phyloP scores from a whole-genome alignment of 192 early-diverging fungal species.

The Entomortierella chlamydospora region DNA sequence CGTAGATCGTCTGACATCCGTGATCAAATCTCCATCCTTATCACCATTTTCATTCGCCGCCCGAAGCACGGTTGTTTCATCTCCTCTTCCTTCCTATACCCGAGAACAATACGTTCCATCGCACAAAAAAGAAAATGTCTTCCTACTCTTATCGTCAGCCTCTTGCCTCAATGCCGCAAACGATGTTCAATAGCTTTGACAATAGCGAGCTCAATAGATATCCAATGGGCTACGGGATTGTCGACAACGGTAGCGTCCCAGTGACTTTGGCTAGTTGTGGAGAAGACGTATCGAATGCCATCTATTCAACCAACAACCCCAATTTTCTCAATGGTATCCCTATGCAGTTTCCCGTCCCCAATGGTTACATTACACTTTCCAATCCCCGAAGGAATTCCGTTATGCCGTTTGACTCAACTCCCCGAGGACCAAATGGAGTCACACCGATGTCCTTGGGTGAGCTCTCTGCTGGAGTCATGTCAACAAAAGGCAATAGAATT shows the following conservation, averaged over 20 bases:
- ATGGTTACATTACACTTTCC: slow-evolving; percentile 3
- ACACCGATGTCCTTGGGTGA: background rate
- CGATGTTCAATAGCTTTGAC: background rate
- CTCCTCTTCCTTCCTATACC: background rate
- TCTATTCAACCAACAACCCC: slow-evolving; percentile 2
- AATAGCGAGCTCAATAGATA: slow-evolving; percentile 14
- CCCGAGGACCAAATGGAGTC: background rate
- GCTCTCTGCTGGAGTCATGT: slow-evolving; percentile 5
- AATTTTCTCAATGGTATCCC: slow-evolving; percentile 1
- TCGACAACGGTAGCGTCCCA: background rate
- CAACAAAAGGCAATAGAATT: slow-evolving; percentile 3
- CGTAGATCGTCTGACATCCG: background rate
- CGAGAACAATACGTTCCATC: background rate
- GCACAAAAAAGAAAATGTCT: background rate
- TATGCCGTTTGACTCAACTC: background rate
- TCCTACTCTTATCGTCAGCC: slow-evolving; percentile 1
- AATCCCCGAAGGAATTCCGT: background rate
- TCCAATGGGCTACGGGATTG: slow-evolving; percentile 3
- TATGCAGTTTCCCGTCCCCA: background rate
- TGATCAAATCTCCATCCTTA: background rate
- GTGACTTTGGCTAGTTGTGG: background rate
- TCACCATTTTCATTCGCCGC: background rate
- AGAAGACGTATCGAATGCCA: background rate
- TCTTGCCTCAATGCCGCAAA: background rate
- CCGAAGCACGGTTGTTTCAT: background rate